Conservation (phyloP, 202 grass and related monocot species). For the Saccharum hybrid region DNA sequence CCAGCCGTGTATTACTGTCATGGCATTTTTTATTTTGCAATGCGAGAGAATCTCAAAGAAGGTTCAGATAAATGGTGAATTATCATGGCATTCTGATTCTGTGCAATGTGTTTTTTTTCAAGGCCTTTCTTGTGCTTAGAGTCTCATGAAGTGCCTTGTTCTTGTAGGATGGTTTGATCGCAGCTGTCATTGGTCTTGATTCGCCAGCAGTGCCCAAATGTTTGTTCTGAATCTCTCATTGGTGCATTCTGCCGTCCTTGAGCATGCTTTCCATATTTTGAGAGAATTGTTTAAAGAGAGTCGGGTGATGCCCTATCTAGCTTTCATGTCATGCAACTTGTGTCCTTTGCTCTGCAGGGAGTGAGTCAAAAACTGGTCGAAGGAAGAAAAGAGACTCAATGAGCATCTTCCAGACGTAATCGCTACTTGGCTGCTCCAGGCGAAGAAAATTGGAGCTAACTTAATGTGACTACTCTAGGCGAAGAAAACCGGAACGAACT, state of each 20-base stretch:
- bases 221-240: conserved; percentile 8
- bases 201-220: not conserved
- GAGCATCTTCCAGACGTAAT: not conserved
- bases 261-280: not conserved
- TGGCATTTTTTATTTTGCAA: not conserved
- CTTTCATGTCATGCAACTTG: conserved; percentile 2
- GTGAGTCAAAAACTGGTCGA: not conserved
- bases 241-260: not conserved
- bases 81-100: not conserved
- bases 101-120: not conserved
- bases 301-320: not conserved
- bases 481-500: not conserved
- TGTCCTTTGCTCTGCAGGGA: conserved; percentile 21
- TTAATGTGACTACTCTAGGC: not conserved
- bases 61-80: not conserved
- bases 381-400: conserved; percentile 21
- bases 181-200: conserved; percentile 2
- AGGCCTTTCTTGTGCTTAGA: not conserved
- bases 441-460: not conserved
- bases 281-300: not conserved
- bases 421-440: not conserved
- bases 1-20: not conserved
- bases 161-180: conserved; percentile 43
- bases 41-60: not conserved
- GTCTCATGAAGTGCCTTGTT: conserved; percentile 15